Conservation (phyloP, 495 filamentous ascomycete species). For the Thermochaetoides thermophila region DNA sequence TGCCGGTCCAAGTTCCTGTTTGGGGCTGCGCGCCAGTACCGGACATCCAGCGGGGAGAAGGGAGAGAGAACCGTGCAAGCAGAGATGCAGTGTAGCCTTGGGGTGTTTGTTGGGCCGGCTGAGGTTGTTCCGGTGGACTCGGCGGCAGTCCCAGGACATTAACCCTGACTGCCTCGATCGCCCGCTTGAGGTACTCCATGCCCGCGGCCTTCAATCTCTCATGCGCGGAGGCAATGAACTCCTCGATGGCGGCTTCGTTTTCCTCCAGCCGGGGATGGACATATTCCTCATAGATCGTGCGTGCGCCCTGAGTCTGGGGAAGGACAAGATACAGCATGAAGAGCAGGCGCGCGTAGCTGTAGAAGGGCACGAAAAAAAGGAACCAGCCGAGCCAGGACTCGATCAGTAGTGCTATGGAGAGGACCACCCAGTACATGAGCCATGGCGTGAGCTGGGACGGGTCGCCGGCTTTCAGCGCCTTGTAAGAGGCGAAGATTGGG, state of each 20-base stretch:
- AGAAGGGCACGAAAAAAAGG: conserved; percentile 84
- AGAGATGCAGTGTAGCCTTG: conserved; percentile 65
- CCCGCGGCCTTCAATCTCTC: conserved; percentile 68
- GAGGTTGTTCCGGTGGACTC: conserved; percentile 22
- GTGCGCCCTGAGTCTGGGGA: conserved; percentile 88
- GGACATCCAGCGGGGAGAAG: conserved; percentile 37
- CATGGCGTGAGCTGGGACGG: conserved; percentile 89
- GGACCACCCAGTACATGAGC: conserved; percentile 98
- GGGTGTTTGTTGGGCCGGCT: conserved; percentile 27
- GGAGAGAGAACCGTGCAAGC: conserved; percentile 74
- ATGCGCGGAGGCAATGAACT: conserved; percentile 68
- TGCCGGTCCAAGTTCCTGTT: conserved; percentile 8
- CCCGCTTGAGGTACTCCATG: conserved; percentile 64
- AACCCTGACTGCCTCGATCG: conserved; percentile 59
- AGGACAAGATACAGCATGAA: conserved; percentile 92
- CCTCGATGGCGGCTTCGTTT: conserved; percentile 82
- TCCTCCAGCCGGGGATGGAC: conserved; percentile 77
- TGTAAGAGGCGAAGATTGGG: conserved; percentile 94
- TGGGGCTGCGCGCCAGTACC: no score
- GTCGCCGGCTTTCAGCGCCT: conserved; percentile 85
- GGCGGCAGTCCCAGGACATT: conserved; percentile 58
- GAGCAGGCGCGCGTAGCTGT: conserved; percentile 75
- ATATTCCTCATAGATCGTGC: conserved; percentile 66
- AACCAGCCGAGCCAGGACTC: conserved; percentile 82
- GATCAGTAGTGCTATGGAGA: conserved; percentile 64